phyloP scores from a whole-genome alignment of 2,329 filamentous ascomycete genomes.

The Anisogramma anomala region DNA sequence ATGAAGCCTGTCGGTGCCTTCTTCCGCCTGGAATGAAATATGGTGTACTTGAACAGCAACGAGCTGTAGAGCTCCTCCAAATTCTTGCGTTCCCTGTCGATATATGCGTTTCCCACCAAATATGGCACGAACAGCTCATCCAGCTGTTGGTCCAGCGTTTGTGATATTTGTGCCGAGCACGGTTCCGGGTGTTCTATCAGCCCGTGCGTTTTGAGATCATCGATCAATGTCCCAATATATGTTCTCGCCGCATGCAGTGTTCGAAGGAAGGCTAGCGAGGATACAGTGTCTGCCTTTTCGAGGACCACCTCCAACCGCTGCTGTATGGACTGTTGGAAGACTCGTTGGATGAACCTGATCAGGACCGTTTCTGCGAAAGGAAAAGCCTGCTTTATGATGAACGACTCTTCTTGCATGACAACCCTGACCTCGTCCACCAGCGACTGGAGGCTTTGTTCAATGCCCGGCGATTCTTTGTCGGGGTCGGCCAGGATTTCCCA shows the following conservation, averaged over 20 bases:
- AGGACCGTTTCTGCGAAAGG: slow-evolving; percentile 93
- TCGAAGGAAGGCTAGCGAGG: slow-evolving; percentile 80
- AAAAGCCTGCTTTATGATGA: slow-evolving; percentile 92
- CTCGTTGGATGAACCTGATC: slow-evolving; percentile 82
- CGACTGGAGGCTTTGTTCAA: slow-evolving; percentile 85
- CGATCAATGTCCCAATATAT: slow-evolving; percentile 77
- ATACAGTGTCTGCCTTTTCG: slow-evolving; percentile 86
- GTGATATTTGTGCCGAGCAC: slow-evolving; percentile 73
- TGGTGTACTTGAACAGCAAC: slow-evolving; percentile 87
- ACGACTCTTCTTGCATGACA: slow-evolving; percentile 92
- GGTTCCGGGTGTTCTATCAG: slow-evolving; percentile 91
- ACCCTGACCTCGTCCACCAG: slow-evolving; percentile 89
- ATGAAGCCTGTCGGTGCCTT: slow-evolving; percentile 88
- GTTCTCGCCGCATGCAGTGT: slow-evolving; percentile 82
- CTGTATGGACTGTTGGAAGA: slow-evolving; percentile 97
- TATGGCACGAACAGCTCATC: slow-evolving; percentile 69
- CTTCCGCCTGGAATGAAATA: slow-evolving; percentile 82
- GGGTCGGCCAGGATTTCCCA: slow-evolving; percentile 94
- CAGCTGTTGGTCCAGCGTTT: slow-evolving; percentile 60
- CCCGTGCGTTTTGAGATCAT: slow-evolving; percentile 88
- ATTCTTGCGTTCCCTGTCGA: slow-evolving; percentile 56
- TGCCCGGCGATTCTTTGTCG: slow-evolving; percentile 78
- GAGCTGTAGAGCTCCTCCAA: slow-evolving; percentile 80
- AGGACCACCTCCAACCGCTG: slow-evolving; percentile 91
- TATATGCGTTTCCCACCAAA: slow-evolving; percentile 57